These are phyloP conservation scores for Thielaviopsis populi DNA, from an alignment of 2,329 filamentous ascomycete genomes.

Conservation along the genomic window DNA sequence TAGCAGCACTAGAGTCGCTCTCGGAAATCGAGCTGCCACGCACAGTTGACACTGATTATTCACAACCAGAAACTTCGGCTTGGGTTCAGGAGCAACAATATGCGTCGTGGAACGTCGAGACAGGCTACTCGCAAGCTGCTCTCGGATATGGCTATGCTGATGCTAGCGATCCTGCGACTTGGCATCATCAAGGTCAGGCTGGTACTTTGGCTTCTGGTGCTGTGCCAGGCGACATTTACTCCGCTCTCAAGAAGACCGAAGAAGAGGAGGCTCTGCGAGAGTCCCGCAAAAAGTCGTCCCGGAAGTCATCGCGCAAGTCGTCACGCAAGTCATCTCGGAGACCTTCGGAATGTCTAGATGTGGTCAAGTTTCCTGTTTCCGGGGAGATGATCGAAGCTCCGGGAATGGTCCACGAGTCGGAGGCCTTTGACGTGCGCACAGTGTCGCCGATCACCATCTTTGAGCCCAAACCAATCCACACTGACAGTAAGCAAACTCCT, in stretches of 20 bases:
- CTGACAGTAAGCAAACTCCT: constrained; percentile 5
- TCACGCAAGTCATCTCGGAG: constrained; percentile 7
- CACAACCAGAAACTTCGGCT: background rate
- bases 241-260: background rate
- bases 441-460: background rate
- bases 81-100: background rate
- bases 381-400: background rate
- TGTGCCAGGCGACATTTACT: background rate
- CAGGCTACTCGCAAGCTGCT: background rate
- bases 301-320: constrained; percentile 8
- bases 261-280: background rate
- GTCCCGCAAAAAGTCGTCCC: background rate
- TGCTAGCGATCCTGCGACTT: background rate
- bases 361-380: background rate
- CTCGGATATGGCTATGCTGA: background rate
- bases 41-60: background rate
- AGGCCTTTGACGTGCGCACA: background rate
- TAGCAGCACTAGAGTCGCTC: background rate
- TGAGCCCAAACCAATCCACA: background rate
- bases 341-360: constrained; percentile 1
- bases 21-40: constrained; percentile 3
- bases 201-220: background rate
- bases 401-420: background rate
- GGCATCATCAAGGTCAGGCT: background rate
- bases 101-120: background rate